Base-by-base conservation (phyloP, 495 filamentous ascomycete genomes). In the Penicillium alfredii region DNA sequence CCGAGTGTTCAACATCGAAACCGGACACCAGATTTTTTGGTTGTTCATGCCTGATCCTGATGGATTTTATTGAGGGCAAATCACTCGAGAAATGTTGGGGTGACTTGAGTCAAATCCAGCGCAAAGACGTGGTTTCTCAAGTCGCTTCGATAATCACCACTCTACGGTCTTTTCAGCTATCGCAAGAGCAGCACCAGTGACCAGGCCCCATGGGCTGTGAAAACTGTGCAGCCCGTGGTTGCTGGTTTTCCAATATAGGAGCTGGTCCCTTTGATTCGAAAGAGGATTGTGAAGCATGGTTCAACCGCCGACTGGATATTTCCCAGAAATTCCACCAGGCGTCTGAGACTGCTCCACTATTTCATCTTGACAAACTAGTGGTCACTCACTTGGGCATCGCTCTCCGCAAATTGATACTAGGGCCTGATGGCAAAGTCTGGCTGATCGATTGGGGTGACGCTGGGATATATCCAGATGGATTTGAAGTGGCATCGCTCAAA, bases 341-440 rank as follows among this genome's bases (percentile, higher is more conserved):
- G 14, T 18, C 37, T n/a, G 37, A 31, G 12, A 40, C 37, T 16
- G 8, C 20, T 17, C 35, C 23, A 19, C 35, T 17, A 15, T 38
- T 29, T 29, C 23, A 30, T 6, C 29, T 38, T 38, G 35, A 38
- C 14, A 30, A 30, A 29, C 24, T 38, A 29, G 42, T 45, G 8
- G 28, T 40, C 8, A 31, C 42, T 13, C 35, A 45, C 19, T n/a
- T 11, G 8, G 42, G 39, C 33, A 40, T 45, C 19, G 35, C 42
- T 6, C 42, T 28, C 18, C 40, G 40, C 10, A 43, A 43, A 5
- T 29, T 38, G 35, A 38, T 38, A 22, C 3, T 38, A 22, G 25
- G 15, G 5, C 4, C 23, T 19, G 23, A 38, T 38, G 25, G 35
- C 23, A 38, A 38, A 20, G 35, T 38, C 16, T 30, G 24, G 25